Conservation (phyloP, 1,284 basidiomycete genomes). For the Pascua guehoae region DNA sequence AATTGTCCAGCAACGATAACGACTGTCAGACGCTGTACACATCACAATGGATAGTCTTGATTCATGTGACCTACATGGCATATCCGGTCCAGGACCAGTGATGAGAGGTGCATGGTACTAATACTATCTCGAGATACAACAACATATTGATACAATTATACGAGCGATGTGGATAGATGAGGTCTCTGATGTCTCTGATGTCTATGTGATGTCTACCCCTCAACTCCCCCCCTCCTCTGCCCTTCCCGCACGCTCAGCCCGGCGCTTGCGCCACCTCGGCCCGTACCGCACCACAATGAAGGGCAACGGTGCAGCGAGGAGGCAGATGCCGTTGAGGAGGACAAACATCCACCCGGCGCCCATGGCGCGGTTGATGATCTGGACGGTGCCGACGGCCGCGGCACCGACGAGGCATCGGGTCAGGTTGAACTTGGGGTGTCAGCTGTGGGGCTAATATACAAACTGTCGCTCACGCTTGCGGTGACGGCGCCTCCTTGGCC, state of each 20-base stretch:
- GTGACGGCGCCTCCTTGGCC: slow-evolving; percentile 37
- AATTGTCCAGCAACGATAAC: too few relatives aligned
- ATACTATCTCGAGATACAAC: too few relatives aligned
- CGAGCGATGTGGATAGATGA: too few relatives aligned
- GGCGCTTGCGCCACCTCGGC: slow-evolving; percentile 30
- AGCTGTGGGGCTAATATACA: neutral
- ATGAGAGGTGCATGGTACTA: too few relatives aligned
- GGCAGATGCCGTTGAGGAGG: slow-evolving; percentile 34
- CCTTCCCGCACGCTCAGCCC: slow-evolving; percentile 2
- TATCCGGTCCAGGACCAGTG: too few relatives aligned
- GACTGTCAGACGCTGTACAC: too few relatives aligned
- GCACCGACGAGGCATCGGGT: slow-evolving; percentile 41
- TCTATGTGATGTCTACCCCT: too few relatives aligned
- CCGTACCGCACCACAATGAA: slow-evolving; percentile 29
- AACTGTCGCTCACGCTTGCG: slow-evolving; percentile 21
- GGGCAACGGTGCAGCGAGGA: slow-evolving; percentile 29
- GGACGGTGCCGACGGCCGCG: slow-evolving; percentile 24
- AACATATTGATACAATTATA: too few relatives aligned
- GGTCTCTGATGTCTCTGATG: too few relatives aligned
- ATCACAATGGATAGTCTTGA: too few relatives aligned
- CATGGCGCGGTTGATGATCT: slow-evolving; percentile 31
- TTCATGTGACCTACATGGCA: too few relatives aligned
- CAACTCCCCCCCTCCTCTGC: neutral
- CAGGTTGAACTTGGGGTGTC: slow-evolving; percentile 31
- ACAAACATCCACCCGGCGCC: slow-evolving; percentile 48